Evolutionary conservation across 2,329 filamentous ascomycete species (phyloP), one percentile per base, ranked within the genome.

Genomic region (Xylariomycetidae sp.): DNA sequence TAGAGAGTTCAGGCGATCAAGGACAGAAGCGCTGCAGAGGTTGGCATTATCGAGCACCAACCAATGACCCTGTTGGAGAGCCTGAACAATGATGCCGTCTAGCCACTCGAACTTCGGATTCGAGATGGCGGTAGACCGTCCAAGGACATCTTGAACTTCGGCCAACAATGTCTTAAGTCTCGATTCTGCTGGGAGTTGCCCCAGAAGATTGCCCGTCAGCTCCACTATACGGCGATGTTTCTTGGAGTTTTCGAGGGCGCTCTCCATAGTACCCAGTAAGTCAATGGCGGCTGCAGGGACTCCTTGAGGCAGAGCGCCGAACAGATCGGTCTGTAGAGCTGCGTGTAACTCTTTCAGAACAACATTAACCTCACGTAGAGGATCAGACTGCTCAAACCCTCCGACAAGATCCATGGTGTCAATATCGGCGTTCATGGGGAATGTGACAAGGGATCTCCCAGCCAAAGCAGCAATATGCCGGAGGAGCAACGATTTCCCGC

Each of bases 361-460:
- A n/a, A 68, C 65, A 34, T 82, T 79, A 4, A 85, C 67, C 40
- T 84, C 76, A 35, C 90, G 74, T 32, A 83, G 70, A 15, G 85
- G 79, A 54, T 98, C 92, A 13, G 86, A 80, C 60, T 98, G 92
- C 57, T 98, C 92, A 53, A 95, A 98, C 0, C 92, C 92, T 51
- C 92, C 92, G 36, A 98, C 86, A 35, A 98, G 76, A 59, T 98
- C 92, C 79, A 95, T 95, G 1, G 90, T 89, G 57, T 98, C 92
- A 27, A 95, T 85, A 49, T 98, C 93, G 6, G 89, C 82, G 54
- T 95, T 98, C 62, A 98, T 78, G 1, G 89, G 80, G 49, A 96
- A 85, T 12, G 87, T 83, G 19, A 89, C 74, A 4, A 96, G 65
- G 1, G 78, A 70, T 35, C 82, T 82, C 16, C 92, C 92, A 25